These are phyloP conservation scores for Rhynchosporium secalis DNA, from an alignment of 2,329 filamentous ascomycete species.

Conservation along the genomic window DNA sequence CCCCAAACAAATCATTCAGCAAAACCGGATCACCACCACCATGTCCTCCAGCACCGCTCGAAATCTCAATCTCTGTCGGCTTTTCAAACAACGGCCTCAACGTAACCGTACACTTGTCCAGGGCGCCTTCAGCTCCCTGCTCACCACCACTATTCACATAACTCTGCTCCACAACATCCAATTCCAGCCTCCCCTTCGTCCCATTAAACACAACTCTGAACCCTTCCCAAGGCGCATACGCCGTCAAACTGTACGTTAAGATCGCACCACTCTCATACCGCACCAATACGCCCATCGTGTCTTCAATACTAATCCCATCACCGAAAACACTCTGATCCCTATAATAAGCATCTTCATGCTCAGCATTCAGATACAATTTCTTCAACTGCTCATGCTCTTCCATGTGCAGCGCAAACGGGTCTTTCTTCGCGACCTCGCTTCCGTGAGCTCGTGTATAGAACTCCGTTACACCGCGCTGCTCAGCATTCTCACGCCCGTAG, in stretches of 20 bases:
- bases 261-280: conserved; percentile 57
- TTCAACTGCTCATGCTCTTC: conserved; percentile 54
- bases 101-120: conserved; percentile 51
- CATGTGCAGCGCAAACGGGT: conserved; percentile 61
- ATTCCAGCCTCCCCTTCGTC: conserved; percentile 57
- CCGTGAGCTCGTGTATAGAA: conserved; percentile 54
- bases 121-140: conserved; percentile 53
- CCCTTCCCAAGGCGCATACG: conserved; percentile 64
- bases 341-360: conserved; percentile 63
- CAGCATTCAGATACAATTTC: conserved; percentile 60
- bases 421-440: conserved; percentile 50
- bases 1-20: conserved; percentile 58
- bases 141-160: conserved; percentile 63
- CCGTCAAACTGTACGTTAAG: conserved; percentile 59
- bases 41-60: conserved; percentile 54
- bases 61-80: conserved; percentile 55
- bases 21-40: conserved; percentile 60
- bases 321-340: conserved; percentile 63
- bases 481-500: conserved; percentile 62
- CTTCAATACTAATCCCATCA: conserved; percentile 64
- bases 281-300: conserved; percentile 62
- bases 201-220: conserved; percentile 60
- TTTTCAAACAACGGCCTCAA: conserved; percentile 57
- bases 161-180: conserved; percentile 62
- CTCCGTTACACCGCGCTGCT: conserved; percentile 50